phyloP scores from a whole-genome alignment of 1,139 yeast genomes.

The Protomyces lactucae-debilis region DNA sequence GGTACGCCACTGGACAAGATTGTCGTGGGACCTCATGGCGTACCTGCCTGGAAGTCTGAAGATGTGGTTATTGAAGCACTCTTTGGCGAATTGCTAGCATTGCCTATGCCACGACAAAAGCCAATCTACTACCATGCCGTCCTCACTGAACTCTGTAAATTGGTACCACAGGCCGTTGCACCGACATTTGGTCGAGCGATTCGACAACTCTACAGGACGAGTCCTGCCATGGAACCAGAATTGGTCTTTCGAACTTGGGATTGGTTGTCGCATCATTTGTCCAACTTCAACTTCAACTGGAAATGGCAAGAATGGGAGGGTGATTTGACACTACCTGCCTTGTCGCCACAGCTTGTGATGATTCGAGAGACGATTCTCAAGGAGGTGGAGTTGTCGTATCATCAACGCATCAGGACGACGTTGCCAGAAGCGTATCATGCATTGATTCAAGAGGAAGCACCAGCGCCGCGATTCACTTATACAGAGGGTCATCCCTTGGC shows the following conservation, averaged over 20 bases:
- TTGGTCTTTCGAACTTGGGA: slow-evolving; percentile 67
- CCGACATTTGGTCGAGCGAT: slow-evolving; percentile 94
- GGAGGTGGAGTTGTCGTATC: slow-evolving; percentile 71
- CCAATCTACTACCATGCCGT: slow-evolving; percentile 78
- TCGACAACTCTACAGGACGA: slow-evolving; percentile 68
- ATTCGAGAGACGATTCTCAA: slow-evolving; percentile 75
- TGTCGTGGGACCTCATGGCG: slow-evolving; percentile 39
- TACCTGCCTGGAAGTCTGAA: slow-evolving; percentile 78
- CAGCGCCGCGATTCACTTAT: slow-evolving; percentile 45
- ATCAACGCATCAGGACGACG: slow-evolving; percentile 66
- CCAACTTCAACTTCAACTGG: slow-evolving; percentile 95
- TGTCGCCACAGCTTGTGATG: slow-evolving; percentile 71
- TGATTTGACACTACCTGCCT: slow-evolving; percentile 40
- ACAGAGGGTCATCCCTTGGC: slow-evolving; percentile 32
- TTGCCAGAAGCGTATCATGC: slow-evolving; percentile 67
- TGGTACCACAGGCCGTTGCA: slow-evolving; percentile 84
- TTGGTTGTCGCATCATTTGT: slow-evolving; percentile 91
- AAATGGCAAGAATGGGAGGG: slow-evolving; percentile 90
- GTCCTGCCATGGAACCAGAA: slow-evolving; percentile 69
- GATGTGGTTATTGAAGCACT: slow-evolving; percentile 83
- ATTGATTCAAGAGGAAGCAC: slow-evolving; percentile 47
- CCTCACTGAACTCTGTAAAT: slow-evolving; percentile 81
- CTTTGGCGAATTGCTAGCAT: slow-evolving; percentile 66
- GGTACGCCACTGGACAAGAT: slow-evolving; percentile 78
- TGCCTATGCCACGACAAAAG: slow-evolving; percentile 64